Base-by-base conservation (phyloP, 805 yeast genomes). In the Candida sithepensis region DNA sequence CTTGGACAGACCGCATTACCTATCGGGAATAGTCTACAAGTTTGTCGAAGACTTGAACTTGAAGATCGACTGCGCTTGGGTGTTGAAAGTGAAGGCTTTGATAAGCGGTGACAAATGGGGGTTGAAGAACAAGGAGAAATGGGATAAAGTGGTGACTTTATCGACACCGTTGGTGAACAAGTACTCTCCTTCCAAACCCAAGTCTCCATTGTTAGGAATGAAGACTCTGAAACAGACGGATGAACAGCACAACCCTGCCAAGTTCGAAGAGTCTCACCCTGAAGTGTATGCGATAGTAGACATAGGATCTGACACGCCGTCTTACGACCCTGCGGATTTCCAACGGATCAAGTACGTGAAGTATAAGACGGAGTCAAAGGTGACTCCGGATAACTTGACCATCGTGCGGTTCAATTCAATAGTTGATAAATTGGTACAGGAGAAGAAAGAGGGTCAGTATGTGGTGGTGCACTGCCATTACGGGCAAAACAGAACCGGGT, bases 401-500 rank as follows among this genome's bases (percentile, higher is more conserved):
- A 81, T 85, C 30, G 64, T 79, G 32, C 67, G 73, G 43, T 86
- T 84, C 52, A 71, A 81, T 34, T 72, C 67, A 36, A 68, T 82
- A 40, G 73, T 82, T 4, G 81, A 79, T 52, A 69, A 71, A 41
- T 72, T 79, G 18, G 57, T 77, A 23, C 32, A 30, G 9, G 50
- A 53, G 23, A 54, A 51, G 30, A 41, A 45, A 8, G 14, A 24
- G 3, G 55, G 55, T 16, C 78, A 78, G 4, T 64, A 72, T 22
- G 67, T 84, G 6, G 88, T 77, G 0, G 85, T 86, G 7, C 94
- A 86, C 63, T 85, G 94, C 60, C 94, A 85, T 61, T 85, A 85
- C 59, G 94, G 92, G 5, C 87, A 85, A 65, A 85, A 85, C 61
- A 69, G 92, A 47, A 85, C 92, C 0, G 92, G 94, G 2, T 85